Base-by-base conservation (phyloP, 2,329 filamentous ascomycete genomes). In the Aspergillus pseudotamarii region DNA sequence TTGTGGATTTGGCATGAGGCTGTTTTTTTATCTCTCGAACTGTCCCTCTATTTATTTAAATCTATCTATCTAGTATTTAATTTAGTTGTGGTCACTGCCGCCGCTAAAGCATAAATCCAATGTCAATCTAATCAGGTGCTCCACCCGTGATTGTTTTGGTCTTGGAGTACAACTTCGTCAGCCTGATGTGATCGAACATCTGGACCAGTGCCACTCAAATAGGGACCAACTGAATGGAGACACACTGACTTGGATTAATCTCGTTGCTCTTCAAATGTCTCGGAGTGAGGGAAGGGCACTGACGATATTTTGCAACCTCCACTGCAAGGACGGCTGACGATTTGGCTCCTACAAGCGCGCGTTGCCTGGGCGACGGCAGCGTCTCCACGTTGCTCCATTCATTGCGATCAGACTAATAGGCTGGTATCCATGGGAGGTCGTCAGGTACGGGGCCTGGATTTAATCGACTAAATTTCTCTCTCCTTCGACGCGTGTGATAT, bases 321-420 rank as follows among this genome's bases (percentile, higher is more conserved):
- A 19, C 26, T 46, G 41, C 12, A 32, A 34, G 57, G 9, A 50
- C 34, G 57, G 57, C 26, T 38, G 43, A 21, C n/a, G 43, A 16
- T 3, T 48, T 26, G 48, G 36, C 48, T 36, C 36, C n/a, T 26
- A 16, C 26, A 14, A 53, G 21, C 21, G 4, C 10, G 12, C 58
- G 58, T 59, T 59, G 58, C 46, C 58, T 14, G 21, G 36, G 58
- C 58, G 16, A 59, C 58, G 32, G n/a, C 30, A 28, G 38, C 5
- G 21, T 36, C 50, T 51, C 38, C 58, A 50, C 38, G 48, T 32
- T 59, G 58, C 58, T 41, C 46, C 58, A 59, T 48, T 34, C 30
- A 55, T 28, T 23, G 51, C 34, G 58, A 59, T 54, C 48, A n/a
- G 34, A 26, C 45, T 59, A 48, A 58, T 41, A 26, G 46, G 41